phyloP scores from a whole-genome alignment of 2,329 filamentous ascomycete genomes.

The Ophiostoma australiae region DNA sequence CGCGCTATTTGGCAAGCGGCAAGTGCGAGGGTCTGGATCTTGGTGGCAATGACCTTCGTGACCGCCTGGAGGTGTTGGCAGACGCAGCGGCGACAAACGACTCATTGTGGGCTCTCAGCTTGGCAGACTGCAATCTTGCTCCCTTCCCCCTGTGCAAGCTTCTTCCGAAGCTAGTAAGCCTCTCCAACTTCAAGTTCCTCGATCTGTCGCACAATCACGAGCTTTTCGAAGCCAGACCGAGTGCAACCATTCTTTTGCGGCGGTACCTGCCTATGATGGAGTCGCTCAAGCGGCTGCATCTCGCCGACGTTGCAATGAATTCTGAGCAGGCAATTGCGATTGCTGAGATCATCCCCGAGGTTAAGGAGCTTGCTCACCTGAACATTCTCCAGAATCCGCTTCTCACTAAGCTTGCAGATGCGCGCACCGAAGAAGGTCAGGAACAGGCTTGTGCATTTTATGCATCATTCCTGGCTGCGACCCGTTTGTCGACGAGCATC shows the following conservation, averaged over 20 bases:
- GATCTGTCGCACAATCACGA: constrained; percentile 86
- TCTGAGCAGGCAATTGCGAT: constrained; percentile 86
- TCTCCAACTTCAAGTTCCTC: constrained; percentile 76
- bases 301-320: constrained; percentile 77
- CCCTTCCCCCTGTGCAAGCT: constrained; percentile 68
- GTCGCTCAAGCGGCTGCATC: constrained; percentile 75
- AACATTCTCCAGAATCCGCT: constrained; percentile 78
- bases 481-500: constrained; percentile 74
- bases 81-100: constrained; percentile 49
- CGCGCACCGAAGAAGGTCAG: constrained; percentile 71
- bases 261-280: constrained; percentile 74
- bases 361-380: constrained; percentile 74
- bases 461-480: constrained; percentile 82
- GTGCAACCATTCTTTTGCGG: constrained; percentile 67
- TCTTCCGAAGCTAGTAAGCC: constrained; percentile 64
- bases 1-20: constrained; percentile 68
- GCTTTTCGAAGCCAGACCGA: constrained; percentile 70
- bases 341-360: constrained; percentile 84
- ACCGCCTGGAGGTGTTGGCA: constrained; percentile 51
- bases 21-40: constrained; percentile 85
- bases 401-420: constrained; percentile 64
- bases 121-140: constrained; percentile 78
- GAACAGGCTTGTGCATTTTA: constrained; percentile 94
- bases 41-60: constrained; percentile 70
- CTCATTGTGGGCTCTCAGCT: constrained; percentile 72